Evolutionary conservation across 1,284 basidiomycete species (phyloP).

Genomic region (Ceratobasidium sp.): DNA sequence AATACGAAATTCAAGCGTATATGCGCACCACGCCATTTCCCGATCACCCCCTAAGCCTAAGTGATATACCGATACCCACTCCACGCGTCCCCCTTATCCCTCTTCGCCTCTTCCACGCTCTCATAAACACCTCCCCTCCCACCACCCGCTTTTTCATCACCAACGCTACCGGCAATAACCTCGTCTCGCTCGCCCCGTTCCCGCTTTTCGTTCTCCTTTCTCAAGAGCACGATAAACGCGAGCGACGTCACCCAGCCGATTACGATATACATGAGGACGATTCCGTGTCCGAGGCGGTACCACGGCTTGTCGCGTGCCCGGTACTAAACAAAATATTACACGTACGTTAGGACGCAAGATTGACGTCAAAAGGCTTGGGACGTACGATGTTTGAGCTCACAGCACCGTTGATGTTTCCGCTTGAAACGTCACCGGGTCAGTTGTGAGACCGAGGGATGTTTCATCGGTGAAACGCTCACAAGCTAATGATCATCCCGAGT

Average conservation of each 20-base stretch:
- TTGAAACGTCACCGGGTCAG: constrained; percentile 26
- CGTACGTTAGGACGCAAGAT: constrained; percentile 51
- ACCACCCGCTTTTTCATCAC: constrained; percentile 2
- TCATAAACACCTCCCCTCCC: constrained; percentile 32
- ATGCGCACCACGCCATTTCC: neutral
- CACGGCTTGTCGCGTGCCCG: constrained; percentile 56
- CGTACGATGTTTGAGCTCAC: constrained; percentile 45
- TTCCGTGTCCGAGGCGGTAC: constrained; percentile 63
- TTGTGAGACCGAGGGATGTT: neutral
- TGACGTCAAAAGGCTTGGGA: constrained; percentile 53
- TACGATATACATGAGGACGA: constrained; percentile 61
- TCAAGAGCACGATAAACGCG: constrained; percentile 61
- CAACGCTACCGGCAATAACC: constrained; percentile 62
- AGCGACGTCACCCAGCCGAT: constrained; percentile 62
- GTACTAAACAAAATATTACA: constrained; percentile 52
- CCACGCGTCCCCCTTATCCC: constrained; percentile 42
- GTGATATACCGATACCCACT: constrained; percentile 42
- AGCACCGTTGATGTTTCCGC: constrained; percentile 52
- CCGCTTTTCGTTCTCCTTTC: constrained; percentile 68
- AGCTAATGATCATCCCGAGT: constrained; percentile 66
- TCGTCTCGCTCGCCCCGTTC: constrained; percentile 74
- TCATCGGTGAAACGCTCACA: constrained; percentile 55
- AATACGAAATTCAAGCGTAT: constrained; percentile 12
- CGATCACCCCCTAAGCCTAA: neutral
- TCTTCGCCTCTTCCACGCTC: constrained; percentile 39